phyloP scores from a whole-genome alignment of 805 yeast species.

The Cyberlindnera sargentensis region DNA sequence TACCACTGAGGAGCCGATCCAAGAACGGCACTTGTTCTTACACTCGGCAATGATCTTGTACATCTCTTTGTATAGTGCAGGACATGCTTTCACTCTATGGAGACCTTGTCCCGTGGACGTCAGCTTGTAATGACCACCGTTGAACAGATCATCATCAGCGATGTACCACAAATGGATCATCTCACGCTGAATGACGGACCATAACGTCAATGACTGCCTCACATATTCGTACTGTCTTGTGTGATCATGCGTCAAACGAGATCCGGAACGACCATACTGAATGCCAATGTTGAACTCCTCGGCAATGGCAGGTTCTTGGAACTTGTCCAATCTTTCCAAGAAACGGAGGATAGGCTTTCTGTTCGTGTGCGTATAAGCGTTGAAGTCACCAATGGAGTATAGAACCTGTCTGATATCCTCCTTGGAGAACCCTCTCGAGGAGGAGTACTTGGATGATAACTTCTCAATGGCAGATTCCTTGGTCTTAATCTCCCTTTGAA shows the following conservation, averaged over 20 bases:
- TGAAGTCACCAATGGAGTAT: slow-evolving; percentile 75
- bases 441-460: slow-evolving; percentile 43
- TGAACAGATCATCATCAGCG: slow-evolving; percentile 66
- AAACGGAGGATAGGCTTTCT: slow-evolving; percentile 60
- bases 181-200: slow-evolving; percentile 75
- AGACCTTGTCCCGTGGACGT: slow-evolving; percentile 78
- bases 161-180: slow-evolving; percentile 72
- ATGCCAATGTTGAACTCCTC: slow-evolving; percentile 50
- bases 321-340: slow-evolving; percentile 41
- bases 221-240: slow-evolving; percentile 69
- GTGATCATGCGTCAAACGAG: slow-evolving; percentile 69
- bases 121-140: slow-evolving; percentile 46
- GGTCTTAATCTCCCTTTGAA: slow-evolving; percentile 52
- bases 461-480: slow-evolving; percentile 67
- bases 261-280: slow-evolving; percentile 57
- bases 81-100: slow-evolving; percentile 70
- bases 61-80: slow-evolving; percentile 63
- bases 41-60: slow-evolving; percentile 60
- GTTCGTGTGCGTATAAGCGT: slow-evolving; percentile 63
- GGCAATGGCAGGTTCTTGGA: slow-evolving; percentile 38
- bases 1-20: slow-evolving; percentile 79
- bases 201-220: slow-evolving; percentile 61
- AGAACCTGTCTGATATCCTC: slow-evolving; percentile 67
- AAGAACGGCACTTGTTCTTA: slow-evolving; percentile 51
- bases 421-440: slow-evolving; percentile 33